Evolutionary conservation across 306 rosid genomes (phyloP).

Genomic region (Delonix regia): DNA sequence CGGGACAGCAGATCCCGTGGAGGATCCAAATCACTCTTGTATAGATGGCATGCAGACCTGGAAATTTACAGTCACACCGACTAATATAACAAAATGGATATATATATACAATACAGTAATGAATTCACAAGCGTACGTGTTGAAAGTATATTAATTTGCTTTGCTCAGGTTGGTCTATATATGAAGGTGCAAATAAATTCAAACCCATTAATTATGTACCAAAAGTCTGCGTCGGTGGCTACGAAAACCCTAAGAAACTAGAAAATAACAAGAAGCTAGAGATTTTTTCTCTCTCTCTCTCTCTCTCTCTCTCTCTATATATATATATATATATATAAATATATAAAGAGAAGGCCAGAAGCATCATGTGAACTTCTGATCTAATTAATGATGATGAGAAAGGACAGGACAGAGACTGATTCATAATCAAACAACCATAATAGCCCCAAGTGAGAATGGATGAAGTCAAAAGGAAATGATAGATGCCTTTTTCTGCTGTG

Average conservation of each 20-base stretch:
- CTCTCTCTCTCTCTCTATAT: too few species aligned
- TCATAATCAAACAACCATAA: constrained; percentile 5
- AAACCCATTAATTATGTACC: not conserved
- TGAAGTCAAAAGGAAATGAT: constrained; percentile 41
- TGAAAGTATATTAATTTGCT: not conserved
- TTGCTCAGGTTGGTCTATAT: not conserved
- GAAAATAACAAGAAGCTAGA: not conserved
- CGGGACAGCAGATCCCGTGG: too few species aligned
- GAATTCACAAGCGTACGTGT: not conserved
- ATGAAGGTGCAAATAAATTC: constrained; percentile 1
- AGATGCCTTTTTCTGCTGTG: constrained; percentile 37
- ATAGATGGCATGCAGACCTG: constrained; percentile 42
- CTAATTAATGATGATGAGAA: constrained; percentile 31
- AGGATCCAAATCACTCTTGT: too few species aligned
- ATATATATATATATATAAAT: too few species aligned
- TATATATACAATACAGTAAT: not conserved
- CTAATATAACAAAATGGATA: constrained; percentile 7
- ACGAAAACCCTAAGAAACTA: constrained; percentile 43
- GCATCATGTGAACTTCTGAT: constrained; percentile 32
- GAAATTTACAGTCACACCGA: constrained; percentile 5
- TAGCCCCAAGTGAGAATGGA: constrained; percentile 17
- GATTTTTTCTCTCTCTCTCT: too few species aligned
- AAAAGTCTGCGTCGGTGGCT: constrained; percentile 6
- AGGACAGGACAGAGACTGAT: constrained; percentile 28
- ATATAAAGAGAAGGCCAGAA: not conserved